A percentile compares a stretch with the other conserved stretches of the same genome.
Conservation (phyloP, 2,329 filamentous ascomycete genomes). For the Nemania serpens region DNA sequence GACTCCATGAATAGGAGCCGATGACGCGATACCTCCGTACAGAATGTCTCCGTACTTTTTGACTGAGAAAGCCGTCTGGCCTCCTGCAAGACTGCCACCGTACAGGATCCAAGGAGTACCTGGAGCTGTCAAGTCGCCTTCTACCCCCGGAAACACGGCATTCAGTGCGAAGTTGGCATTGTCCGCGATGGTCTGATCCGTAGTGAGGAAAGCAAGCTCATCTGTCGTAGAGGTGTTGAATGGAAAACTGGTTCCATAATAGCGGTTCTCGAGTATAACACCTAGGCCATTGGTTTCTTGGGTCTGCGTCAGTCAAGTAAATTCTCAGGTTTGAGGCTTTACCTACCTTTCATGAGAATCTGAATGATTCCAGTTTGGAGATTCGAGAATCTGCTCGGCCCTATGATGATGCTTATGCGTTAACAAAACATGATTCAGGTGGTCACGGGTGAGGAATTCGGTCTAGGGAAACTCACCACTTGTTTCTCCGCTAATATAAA, state of each 20-base stretch:
- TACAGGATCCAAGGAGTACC: slow-evolving; percentile 46
- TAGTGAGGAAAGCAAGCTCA: slow-evolving; percentile 53
- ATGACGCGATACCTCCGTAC: slow-evolving; percentile 55
- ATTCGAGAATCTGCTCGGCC: slow-evolving; percentile 37
- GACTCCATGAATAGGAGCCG: slow-evolving; percentile 48
- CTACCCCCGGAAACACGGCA: slow-evolving; percentile 49
- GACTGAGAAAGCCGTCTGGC: slow-evolving; percentile 47
- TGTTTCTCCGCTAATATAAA: slow-evolving; percentile 43
- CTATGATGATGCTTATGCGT: slow-evolving; percentile 3
- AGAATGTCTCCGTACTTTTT: slow-evolving; percentile 51
- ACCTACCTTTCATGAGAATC: slow-evolving; percentile 53
- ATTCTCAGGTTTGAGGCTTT: neutral
- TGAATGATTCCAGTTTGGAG: slow-evolving; percentile 50
- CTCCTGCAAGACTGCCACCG: slow-evolving; percentile 40
- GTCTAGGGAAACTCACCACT: slow-evolving; percentile 26
- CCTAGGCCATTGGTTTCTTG: slow-evolving; percentile 55
- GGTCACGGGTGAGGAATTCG: neutral
- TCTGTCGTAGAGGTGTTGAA: slow-evolving; percentile 54
- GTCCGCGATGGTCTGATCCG: slow-evolving; percentile 57
- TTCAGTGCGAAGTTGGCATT: slow-evolving; percentile 57
- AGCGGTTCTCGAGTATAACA: slow-evolving; percentile 58
- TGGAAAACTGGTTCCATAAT: slow-evolving; percentile 55
- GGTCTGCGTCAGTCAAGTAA: neutral
- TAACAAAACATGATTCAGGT: neutral
- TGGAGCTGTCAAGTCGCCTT: slow-evolving; percentile 48